phyloP scores from a whole-genome alignment of 1,284 basidiomycete genomes.

The Ganoderma sinense region DNA sequence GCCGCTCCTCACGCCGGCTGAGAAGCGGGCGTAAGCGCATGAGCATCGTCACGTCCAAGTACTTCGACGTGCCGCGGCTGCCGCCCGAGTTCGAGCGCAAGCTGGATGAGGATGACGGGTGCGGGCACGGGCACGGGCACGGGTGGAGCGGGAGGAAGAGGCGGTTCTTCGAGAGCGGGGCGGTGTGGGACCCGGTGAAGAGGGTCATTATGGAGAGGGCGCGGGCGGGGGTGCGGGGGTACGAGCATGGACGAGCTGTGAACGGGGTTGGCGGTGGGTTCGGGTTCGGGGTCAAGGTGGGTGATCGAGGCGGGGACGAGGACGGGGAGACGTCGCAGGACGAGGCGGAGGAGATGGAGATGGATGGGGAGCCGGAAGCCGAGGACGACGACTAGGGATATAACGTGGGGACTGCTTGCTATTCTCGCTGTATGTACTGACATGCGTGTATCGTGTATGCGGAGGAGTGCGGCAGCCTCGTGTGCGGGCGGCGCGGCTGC shows the following conservation, averaged over 20 bases:
- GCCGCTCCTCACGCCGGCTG: slow-evolving; percentile 33
- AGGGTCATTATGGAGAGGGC: slow-evolving; percentile 34
- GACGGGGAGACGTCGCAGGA: neutral
- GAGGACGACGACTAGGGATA: slow-evolving; percentile 12
- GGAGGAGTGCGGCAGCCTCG: too few species aligned
- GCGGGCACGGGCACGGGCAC: slow-evolving; percentile 32
- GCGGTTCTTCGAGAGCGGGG: slow-evolving; percentile 65
- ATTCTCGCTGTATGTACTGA: neutral
- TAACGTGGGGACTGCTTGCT: neutral
- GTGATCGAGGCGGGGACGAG: neutral
- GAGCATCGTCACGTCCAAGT: slow-evolving; percentile 70
- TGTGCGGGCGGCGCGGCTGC: too few species aligned
- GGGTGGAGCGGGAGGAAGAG: slow-evolving; percentile 42
- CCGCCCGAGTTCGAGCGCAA: slow-evolving; percentile 34
- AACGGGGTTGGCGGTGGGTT: neutral
- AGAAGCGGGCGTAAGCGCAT: slow-evolving; percentile 57
- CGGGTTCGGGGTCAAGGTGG: neutral
- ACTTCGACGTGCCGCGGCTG: slow-evolving; percentile 53
- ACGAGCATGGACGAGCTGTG: slow-evolving; percentile 2
- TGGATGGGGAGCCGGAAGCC: slow-evolving; percentile 8
- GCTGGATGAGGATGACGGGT: slow-evolving; percentile 31
- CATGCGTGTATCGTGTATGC: neutral
- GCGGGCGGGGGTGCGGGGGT: slow-evolving; percentile 18
- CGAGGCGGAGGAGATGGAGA: slow-evolving; percentile 15
- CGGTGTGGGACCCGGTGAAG: slow-evolving; percentile 48